Evolutionary conservation across 495 filamentous ascomycete species (phyloP).

Genomic region (Penicillium riverlandense): DNA sequence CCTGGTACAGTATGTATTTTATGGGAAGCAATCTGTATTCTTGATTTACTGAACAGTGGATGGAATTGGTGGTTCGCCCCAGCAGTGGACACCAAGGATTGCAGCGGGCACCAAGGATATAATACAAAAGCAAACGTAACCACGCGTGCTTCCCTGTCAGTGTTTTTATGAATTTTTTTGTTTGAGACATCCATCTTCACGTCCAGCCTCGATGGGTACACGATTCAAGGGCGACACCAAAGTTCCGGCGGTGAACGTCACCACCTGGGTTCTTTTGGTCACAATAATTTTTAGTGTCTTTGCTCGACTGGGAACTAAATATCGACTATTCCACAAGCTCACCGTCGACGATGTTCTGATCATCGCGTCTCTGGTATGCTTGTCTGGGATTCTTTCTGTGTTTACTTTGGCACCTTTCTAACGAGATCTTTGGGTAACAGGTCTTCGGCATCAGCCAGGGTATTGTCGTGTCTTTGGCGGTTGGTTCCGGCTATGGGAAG

Average conservation of each 20-base stretch:
- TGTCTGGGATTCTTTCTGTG: too few species aligned
- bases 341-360: conserved; percentile 12
- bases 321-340: conserved; percentile 11
- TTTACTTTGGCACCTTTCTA: too few species aligned
- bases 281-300: conserved; percentile 13
- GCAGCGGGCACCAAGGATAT: too few species aligned
- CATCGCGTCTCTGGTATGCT: conserved; percentile 1
- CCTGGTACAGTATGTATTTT: too few species aligned
- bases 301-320: conserved; percentile 20
- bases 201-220: conserved; percentile 2
- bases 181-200: not conserved
- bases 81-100: too few species aligned
- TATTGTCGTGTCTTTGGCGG: conserved; percentile 17
- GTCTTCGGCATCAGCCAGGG: conserved; percentile 15
- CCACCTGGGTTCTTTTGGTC: conserved; percentile 17
- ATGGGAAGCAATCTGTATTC: too few species aligned
- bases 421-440: too few species aligned
- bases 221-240: conserved; percentile 11
- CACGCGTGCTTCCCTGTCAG: too few species aligned
- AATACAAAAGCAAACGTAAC: too few species aligned
- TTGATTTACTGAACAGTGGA: too few species aligned
- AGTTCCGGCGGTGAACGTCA: conserved; percentile 20
- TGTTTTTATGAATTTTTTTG: too few species aligned
- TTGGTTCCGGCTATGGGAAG: conserved; percentile 21
- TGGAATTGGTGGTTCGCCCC: too few species aligned